A percentile compares a stretch with the other conserved stretches of the same genome.
Evolutionary conservation across 306 rosid genomes (phyloP).

Genomic region (Quercus mongolica): DNA sequence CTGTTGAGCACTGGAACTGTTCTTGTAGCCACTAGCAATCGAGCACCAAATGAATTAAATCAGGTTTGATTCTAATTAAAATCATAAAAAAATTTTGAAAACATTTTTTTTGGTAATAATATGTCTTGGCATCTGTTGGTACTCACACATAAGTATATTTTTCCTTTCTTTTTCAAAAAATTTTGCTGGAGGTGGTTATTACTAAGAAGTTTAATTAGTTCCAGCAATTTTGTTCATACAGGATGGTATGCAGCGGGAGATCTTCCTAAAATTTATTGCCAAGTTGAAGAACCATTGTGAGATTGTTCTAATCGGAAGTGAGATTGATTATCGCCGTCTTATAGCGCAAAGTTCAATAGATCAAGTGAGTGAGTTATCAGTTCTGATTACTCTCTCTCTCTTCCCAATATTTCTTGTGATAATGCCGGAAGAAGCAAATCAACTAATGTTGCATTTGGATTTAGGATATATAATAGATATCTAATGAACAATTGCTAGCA

Average conservation of each 20-base stretch:
- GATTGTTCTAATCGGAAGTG: slow-evolving; percentile 70
- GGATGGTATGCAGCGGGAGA: slow-evolving; percentile 88
- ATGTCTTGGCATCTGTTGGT: background rate
- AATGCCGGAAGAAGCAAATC: background rate
- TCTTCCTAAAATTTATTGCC: slow-evolving; percentile 64
- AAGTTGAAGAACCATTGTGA: slow-evolving; percentile 77
- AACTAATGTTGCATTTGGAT: background rate
- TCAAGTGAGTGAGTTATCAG: slow-evolving; percentile 43
- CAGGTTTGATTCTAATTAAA: slow-evolving; percentile 43
- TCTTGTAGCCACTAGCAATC: slow-evolving; percentile 93
- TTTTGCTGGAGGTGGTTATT: background rate
- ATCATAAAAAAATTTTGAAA: background rate
- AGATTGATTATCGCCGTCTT: slow-evolving; percentile 87
- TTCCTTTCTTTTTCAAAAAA: background rate
- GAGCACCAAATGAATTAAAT: slow-evolving; percentile 86
- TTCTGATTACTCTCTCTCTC: slow-evolving; percentile 12
- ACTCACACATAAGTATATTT: background rate
- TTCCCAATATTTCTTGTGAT: background rate
- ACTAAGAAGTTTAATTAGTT: background rate
- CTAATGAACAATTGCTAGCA: background rate
- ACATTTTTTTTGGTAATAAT: background rate
- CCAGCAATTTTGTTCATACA: slow-evolving; percentile 24
- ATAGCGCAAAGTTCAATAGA: slow-evolving; percentile 62
- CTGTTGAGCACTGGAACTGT: slow-evolving; percentile 85
- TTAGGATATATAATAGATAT: too few relatives aligned